Evolutionary conservation across 140 eudicot genomes (phyloP).

Genomic region (Cichorium intybus): DNA sequence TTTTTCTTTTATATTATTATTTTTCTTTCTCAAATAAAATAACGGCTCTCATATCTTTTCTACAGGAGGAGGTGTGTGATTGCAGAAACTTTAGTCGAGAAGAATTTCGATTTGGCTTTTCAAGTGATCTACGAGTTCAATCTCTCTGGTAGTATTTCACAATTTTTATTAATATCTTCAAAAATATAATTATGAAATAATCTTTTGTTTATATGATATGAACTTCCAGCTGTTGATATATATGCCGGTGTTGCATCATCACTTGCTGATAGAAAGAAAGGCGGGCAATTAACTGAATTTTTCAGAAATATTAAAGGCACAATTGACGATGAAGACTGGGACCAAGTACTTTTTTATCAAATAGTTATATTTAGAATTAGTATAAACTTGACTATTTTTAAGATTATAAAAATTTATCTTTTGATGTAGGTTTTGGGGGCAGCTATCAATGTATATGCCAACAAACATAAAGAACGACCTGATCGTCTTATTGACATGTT

Average conservation of each 20-base stretch:
- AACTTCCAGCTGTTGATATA: constrained; percentile 85
- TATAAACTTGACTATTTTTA: not conserved
- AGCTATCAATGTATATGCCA: constrained; percentile 95
- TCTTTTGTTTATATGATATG: constrained; percentile 10
- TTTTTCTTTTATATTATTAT: not conserved
- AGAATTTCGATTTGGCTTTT: constrained; percentile 88
- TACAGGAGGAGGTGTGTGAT: constrained; percentile 89
- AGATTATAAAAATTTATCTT: not conserved
- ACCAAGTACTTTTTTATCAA: constrained; percentile 55
- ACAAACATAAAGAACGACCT: constrained; percentile 97
- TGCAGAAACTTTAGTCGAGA: constrained; percentile 91
- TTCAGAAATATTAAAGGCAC: constrained; percentile 93
- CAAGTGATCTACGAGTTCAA: constrained; percentile 82
- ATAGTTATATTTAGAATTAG: not conserved
- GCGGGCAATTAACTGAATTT: constrained; percentile 88
- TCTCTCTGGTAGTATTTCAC: constrained; percentile 93
- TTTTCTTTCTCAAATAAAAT: not conserved
- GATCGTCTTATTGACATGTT: constrained; percentile 99
- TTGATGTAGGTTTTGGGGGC: constrained; percentile 89
- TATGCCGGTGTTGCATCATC: constrained; percentile 98
- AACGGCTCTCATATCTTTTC: constrained; percentile 2
- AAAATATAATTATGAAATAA: constrained; percentile 4
- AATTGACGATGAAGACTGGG: constrained; percentile 96
- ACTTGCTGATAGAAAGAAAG: constrained; percentile 93
- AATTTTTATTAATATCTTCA: not conserved